Percentiles rank a stretch among this genome's conserved stretches.
Evolutionary conservation across 805 yeast genomes (phyloP).

Genomic region (Sugiyamaella qingdaonensis): DNA sequence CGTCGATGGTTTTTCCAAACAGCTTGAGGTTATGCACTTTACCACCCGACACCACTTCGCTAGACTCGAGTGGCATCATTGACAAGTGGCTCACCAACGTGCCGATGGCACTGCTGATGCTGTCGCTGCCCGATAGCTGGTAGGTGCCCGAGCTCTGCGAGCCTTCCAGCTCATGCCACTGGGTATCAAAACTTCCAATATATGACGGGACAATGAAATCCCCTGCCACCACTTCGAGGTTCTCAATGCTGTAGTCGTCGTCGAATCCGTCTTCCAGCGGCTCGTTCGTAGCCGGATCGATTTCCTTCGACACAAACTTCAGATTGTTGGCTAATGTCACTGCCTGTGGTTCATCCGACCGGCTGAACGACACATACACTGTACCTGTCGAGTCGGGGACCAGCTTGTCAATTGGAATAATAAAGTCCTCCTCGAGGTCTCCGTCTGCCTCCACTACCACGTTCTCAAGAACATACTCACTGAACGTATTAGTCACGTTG

Average conservation of each 20-base stretch:
- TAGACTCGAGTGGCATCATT: constrained; percentile 69
- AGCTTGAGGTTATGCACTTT: constrained; percentile 68
- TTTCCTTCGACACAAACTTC: constrained; percentile 72
- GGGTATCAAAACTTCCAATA: constrained; percentile 66
- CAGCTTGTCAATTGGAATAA: constrained; percentile 68
- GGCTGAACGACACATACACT: constrained; percentile 65
- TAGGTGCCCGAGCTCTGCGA: constrained; percentile 61
- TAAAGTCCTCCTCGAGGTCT: constrained; percentile 56
- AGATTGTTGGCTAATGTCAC: constrained; percentile 60
- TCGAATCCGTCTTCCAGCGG: constrained; percentile 70
- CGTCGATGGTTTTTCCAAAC: constrained; percentile 68
- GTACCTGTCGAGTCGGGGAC: constrained; percentile 68
- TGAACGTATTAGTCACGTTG: constrained; percentile 78
- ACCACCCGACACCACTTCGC: constrained; percentile 53
- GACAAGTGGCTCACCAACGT: constrained; percentile 51
- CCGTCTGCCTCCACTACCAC: constrained; percentile 49
- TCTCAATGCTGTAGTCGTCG: constrained; percentile 90
- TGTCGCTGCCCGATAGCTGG: constrained; percentile 48
- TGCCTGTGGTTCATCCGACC: constrained; percentile 41
- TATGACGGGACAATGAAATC: constrained; percentile 78
- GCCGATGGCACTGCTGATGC: constrained; percentile 53
- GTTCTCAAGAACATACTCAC: constrained; percentile 70
- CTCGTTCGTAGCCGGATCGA: constrained; percentile 66
- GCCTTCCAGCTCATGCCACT: constrained; percentile 63
- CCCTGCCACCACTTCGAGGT: constrained; percentile 67